Evolutionary conservation across 2,329 filamentous ascomycete genomes (phyloP).

Genomic region (Verticillium dahliae): DNA sequence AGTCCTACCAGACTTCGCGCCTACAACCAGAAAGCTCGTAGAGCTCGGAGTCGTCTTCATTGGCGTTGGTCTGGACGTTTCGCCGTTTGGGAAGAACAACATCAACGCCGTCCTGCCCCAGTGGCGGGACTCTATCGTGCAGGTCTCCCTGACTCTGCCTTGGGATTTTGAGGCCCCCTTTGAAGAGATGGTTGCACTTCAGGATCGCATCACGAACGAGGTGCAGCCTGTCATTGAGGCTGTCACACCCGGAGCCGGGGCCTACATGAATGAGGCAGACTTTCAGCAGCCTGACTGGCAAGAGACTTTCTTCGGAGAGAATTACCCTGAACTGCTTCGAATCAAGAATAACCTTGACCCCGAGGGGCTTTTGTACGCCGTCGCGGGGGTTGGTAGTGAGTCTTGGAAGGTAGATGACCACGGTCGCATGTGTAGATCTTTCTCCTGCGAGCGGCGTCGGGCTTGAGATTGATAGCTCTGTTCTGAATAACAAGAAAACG

Average conservation of each 20-base stretch:
- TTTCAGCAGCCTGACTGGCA: conserved; percentile 22
- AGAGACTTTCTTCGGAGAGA: conserved; percentile 21
- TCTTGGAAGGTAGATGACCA: conserved; percentile 14
- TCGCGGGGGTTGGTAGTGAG: conserved; percentile 21
- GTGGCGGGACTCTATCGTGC: conserved; percentile 35
- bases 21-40: background rate
- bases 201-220: conserved; percentile 21
- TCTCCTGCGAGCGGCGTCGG: conserved; percentile 4
- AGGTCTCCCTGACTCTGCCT: conserved; percentile 18
- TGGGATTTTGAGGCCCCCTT: conserved; percentile 5
- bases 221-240: conserved; percentile 21
- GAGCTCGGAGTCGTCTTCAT: conserved; percentile 7
- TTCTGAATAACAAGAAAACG: too few species aligned
- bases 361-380: conserved; percentile 19
- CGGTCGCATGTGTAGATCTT: conserved; percentile 8
- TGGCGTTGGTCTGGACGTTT: conserved; percentile 7
- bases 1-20: conserved; percentile 4
- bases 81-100: conserved; percentile 21
- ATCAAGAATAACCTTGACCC: conserved; percentile 25
- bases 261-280: conserved; percentile 24
- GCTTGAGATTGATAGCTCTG: too few species aligned
- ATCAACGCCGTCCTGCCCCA: conserved; percentile 29
- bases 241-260: conserved; percentile 16
- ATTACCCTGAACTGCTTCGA: conserved; percentile 17
- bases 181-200: conserved; percentile 11